phyloP scores from a whole-genome alignment of 805 yeast species.

The Candida suzukii region DNA sequence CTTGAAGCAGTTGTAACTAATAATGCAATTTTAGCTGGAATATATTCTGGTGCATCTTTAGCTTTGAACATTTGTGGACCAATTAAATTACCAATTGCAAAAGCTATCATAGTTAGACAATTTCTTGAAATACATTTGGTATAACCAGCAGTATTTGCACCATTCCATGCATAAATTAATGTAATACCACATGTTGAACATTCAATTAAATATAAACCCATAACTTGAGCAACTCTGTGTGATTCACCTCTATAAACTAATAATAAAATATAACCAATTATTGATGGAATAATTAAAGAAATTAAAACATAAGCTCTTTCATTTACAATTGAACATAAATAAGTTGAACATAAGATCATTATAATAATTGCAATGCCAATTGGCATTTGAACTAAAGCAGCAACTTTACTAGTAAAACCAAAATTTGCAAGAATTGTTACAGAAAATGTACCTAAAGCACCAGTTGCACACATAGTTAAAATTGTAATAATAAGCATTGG shows the following conservation, averaged over 20 bases:
- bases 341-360: constrained; percentile 14
- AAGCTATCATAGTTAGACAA: constrained; percentile 50
- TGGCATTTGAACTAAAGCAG: constrained; percentile 22
- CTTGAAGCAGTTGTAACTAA: constrained; percentile 30
- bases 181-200: constrained; percentile 20
- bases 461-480: constrained; percentile 22
- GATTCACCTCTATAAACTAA: constrained; percentile 20
- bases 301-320: background rate
- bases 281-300: constrained; percentile 7
- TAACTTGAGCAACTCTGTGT: constrained; percentile 16
- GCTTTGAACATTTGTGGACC: constrained; percentile 66
- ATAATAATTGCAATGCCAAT: constrained; percentile 31
- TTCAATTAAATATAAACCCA: constrained; percentile 22
- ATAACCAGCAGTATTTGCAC: constrained; percentile 50
- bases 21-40: constrained; percentile 46
- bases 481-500: constrained; percentile 30
- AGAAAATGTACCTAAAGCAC: constrained; percentile 32
- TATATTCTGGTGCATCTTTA: constrained; percentile 49
- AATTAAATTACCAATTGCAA: constrained; percentile 57
- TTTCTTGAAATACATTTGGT: constrained; percentile 54
- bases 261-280: constrained; percentile 23
- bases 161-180: constrained; percentile 18
- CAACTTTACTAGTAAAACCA: constrained; percentile 16
- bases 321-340: constrained; percentile 13
- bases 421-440: constrained; percentile 32